These are phyloP conservation scores for Leccinum uliginosum DNA, from an alignment of 768 basidiomycete genomes.

Conservation along the genomic window DNA sequence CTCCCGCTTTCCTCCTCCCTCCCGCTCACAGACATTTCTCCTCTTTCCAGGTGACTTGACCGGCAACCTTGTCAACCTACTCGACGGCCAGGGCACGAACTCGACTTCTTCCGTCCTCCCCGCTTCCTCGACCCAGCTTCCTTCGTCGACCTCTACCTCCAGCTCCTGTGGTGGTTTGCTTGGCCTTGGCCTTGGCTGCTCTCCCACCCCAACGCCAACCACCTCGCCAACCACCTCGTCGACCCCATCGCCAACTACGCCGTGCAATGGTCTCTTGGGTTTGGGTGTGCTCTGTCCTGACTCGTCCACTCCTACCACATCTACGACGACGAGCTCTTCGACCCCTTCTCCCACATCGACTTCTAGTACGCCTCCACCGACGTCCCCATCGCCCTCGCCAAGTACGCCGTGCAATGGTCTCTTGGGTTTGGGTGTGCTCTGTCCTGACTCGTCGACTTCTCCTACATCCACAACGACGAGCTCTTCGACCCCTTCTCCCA, in stretches of 20 bases:
- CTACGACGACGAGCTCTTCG: neutral
- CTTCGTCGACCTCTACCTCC: neutral
- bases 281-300: neutral
- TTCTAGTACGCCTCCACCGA: neutral
- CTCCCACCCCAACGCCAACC: constrained; percentile 3
- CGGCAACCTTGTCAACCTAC: neutral
- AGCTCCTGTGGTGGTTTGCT: constrained; percentile 18
- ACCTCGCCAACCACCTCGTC: neutral
- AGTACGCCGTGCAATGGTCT: neutral
- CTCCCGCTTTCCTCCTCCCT: neutral
- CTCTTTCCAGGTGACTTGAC: neutral
- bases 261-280: neutral
- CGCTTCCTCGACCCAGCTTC: constrained; percentile 2
- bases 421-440: neutral
- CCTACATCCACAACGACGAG: neutral
- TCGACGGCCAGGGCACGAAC: neutral
- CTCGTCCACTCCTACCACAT: neutral
- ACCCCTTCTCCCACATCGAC: neutral
- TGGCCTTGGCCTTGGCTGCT: constrained; percentile 18
- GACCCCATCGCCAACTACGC: neutral
- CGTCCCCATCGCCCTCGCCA: neutral
- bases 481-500: neutral
- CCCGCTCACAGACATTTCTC: neutral
- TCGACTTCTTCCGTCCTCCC: constrained; percentile 14
- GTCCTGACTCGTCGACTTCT: neutral